A percentile compares a stretch with the other conserved stretches of the same genome.
Evolutionary conservation across 139 green algal species (phyloP).

Genomic region (Tetradesmus obliquus): DNA sequence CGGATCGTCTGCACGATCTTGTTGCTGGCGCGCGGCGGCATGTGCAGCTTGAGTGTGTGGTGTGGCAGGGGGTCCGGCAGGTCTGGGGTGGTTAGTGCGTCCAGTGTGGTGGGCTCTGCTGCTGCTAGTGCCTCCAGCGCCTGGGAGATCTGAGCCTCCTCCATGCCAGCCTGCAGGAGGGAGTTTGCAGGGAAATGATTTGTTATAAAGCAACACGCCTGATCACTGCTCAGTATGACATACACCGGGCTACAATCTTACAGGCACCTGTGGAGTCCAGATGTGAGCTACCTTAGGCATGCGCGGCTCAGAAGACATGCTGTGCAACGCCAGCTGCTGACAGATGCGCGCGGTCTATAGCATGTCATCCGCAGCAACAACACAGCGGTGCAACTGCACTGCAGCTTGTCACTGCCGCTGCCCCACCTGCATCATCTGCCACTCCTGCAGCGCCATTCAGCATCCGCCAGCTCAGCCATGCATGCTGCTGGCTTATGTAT

Average conservation of each 20-base stretch:
- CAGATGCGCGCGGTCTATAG: too few relatives aligned
- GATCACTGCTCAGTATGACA: too few relatives aligned
- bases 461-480: background rate
- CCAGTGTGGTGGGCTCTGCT: constrained; percentile 27
- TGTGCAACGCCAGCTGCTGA: too few relatives aligned
- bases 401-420: background rate
- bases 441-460: constrained; percentile 49
- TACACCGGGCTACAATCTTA: too few relatives aligned
- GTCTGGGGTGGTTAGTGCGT: constrained; percentile 57
- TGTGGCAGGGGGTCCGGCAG: constrained; percentile 67
- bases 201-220: too few relatives aligned
- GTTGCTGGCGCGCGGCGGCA: constrained; percentile 31
- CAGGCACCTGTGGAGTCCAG: too few relatives aligned
- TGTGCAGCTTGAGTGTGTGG: constrained; percentile 50
- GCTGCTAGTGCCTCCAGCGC: background rate
- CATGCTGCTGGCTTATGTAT: background rate
- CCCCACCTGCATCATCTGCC: constrained; percentile 22
- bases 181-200: too few relatives aligned
- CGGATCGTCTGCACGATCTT: constrained; percentile 52
- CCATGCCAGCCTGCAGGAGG: constrained; percentile 16
- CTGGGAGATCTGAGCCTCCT: constrained; percentile 6
- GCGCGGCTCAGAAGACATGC: too few relatives aligned
- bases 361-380: too few relatives aligned
- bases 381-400: background rate
- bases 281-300: too few relatives aligned